These are phyloP conservation scores for Tritrichomonas foetus DNA, from an alignment of 208 protist species.

Conservation along the genomic window DNA sequence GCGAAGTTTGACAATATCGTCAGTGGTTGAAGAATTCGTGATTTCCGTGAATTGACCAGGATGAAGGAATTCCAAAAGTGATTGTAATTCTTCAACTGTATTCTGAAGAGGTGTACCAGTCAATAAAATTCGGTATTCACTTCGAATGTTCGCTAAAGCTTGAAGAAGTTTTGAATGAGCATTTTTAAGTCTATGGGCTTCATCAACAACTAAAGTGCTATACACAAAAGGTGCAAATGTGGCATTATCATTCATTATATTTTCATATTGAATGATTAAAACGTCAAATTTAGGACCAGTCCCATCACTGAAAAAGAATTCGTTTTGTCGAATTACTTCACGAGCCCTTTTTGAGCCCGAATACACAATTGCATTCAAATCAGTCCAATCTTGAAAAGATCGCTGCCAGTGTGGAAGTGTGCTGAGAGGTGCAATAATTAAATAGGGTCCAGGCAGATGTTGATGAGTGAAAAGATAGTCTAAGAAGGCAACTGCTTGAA, in stretches of 20 bases:
- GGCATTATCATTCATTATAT: constrained; percentile 44
- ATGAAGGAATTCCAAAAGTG: constrained; percentile 57
- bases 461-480: not conserved
- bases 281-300: constrained; percentile 14
- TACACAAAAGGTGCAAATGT: constrained; percentile 46
- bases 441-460: constrained; percentile 56
- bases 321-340: not conserved
- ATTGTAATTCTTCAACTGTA: constrained; percentile 80
- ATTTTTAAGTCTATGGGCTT: constrained; percentile 58
- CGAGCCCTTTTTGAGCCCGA: not conserved
- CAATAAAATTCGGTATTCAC: constrained; percentile 65
- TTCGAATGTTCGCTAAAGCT: not conserved
- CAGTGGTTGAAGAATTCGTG: not conserved
- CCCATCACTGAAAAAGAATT: not conserved
- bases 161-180: not conserved
- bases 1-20: not conserved
- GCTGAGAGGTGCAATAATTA: constrained; percentile 67
- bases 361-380: constrained; percentile 40
- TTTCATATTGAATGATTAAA: constrained; percentile 45
- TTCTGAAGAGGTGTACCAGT: constrained; percentile 94
- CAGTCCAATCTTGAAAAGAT: constrained; percentile 57
- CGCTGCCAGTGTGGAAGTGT: constrained; percentile 57
- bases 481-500: constrained; percentile 24
- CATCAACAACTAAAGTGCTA: constrained; percentile 53
- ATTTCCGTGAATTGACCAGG: constrained; percentile 54